Conservation (phyloP, 106 monocot species). For the Gastrodia elata region DNA sequence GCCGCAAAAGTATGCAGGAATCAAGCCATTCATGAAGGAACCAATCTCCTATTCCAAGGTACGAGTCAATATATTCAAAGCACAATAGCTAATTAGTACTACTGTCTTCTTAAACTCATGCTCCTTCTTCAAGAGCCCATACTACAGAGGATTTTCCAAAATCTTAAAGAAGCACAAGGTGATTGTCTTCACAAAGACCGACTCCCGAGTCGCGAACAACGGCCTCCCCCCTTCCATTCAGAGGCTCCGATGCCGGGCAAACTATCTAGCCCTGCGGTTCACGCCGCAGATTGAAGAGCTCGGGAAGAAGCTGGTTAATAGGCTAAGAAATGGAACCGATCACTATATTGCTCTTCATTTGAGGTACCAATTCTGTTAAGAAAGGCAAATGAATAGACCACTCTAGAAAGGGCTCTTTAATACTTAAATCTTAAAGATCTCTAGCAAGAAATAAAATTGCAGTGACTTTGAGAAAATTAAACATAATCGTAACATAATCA, state of each 20-base stretch:
- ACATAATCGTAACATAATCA: no score
- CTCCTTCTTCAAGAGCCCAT: slow-evolving; percentile 15
- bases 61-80: not conserved
- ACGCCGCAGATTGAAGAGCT: slow-evolving; percentile 49
- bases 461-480: no score
- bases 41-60: slow-evolving; percentile 72
- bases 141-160: slow-evolving; percentile 25
- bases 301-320: slow-evolving; percentile 37
- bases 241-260: slow-evolving; percentile 76
- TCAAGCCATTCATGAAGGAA: slow-evolving; percentile 20
- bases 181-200: slow-evolving; percentile 59
- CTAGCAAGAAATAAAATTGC: no score
- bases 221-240: slow-evolving; percentile 71
- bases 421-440: no score
- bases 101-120: not conserved
- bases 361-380: slow-evolving; percentile 24
- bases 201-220: slow-evolving; percentile 69
- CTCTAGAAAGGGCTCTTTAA: no score
- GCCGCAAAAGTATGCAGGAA: slow-evolving; percentile 15
- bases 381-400: no score
- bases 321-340: slow-evolving; percentile 30
- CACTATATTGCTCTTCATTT: slow-evolving; percentile 77
- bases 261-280: slow-evolving; percentile 69
- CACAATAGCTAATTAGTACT: not conserved
- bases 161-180: slow-evolving; percentile 52